Evolutionary conservation across 2,329 filamentous ascomycete genomes (phyloP), one percentile per base, ranked within the genome.

Genomic region (Botrytis fabae): DNA sequence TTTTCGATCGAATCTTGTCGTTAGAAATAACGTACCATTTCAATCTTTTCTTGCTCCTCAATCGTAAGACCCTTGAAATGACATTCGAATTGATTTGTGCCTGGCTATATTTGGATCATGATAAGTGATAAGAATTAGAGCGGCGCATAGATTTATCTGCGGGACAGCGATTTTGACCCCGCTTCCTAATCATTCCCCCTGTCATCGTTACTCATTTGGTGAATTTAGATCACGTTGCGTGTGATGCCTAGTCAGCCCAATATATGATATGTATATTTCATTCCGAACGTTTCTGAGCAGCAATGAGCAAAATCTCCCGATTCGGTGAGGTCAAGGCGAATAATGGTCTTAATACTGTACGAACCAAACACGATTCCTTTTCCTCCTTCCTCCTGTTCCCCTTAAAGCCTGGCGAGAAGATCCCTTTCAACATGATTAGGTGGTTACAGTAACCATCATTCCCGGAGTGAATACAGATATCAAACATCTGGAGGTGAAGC

Each of bases 221-320:
- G 28, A 18, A n/a, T 65, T 65, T 51, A n/a, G 44, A n/a, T 66
- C 64, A 66, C 32, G 14, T 40, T 54, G 46, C 64, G 35, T 51
- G 46, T 40, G 46, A 28, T 54, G 12, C 64, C 64, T 54, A 40
- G 46, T 54, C 32, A 28, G 28, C 35, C 25, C 46, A 40, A 66
- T 40, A 66, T 51, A 25, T 40, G 14, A 40, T 35, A 44, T 28
- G 6, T 16, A 25, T 38, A 2, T 61, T 40, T 32, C n/a, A 46
- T 7, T 35, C n/a, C 16, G 8, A 38, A 38, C 48, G 12, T 32
- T 65, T 38, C 12, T 48, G 14, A 2, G 12, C 32, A 54, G 46
- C 22, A 54, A 40, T n/a, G 64, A 66, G 32, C 32, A 14, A 51
- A 46, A 20, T 22, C 25, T 25, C 25, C n/a, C 4, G 20, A 38